phyloP scores from a whole-genome alignment of 1,139 yeast genomes.

The Neolecta irregularis region DNA sequence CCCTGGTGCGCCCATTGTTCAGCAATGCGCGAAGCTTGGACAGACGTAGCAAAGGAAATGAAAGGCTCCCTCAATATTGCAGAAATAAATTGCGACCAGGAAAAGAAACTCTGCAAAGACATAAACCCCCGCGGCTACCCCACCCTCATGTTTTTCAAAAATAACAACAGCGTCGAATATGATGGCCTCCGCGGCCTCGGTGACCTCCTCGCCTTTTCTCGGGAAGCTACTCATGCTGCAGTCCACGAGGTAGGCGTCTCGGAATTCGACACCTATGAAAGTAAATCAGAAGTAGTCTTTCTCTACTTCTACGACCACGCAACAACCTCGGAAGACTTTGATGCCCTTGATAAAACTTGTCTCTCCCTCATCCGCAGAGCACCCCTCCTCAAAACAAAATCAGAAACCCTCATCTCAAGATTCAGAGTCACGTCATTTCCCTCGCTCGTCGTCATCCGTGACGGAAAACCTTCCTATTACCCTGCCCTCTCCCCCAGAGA shows the following conservation, averaged over 20 bases:
- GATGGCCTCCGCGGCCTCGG: conserved; percentile 24
- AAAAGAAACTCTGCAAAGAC: conserved; percentile 23
- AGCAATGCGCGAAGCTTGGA: conserved; percentile 27
- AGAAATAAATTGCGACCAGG: conserved; percentile 28
- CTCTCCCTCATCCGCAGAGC: conserved; percentile 24
- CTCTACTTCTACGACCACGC: conserved; percentile 27
- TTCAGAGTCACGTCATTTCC: conserved; percentile 23
- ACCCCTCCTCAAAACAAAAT: conserved; percentile 23
- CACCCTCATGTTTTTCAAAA: conserved; percentile 22
- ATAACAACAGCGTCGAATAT: conserved; percentile 22
- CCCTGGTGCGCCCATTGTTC: conserved; percentile 28
- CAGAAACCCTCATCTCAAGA: conserved; percentile 20
- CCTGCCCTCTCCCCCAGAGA: conserved; percentile 24
- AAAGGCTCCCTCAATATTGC: conserved; percentile 26
- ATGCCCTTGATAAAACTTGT: conserved; percentile 25
- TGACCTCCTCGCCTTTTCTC: conserved; percentile 23
- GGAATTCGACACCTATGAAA: conserved; percentile 18
- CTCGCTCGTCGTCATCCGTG: conserved; percentile 23
- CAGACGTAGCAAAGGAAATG: conserved; percentile 22
- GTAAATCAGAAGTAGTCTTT: conserved; percentile 20
- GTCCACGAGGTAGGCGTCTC: conserved; percentile 20
- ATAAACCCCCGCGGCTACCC: conserved; percentile 23
- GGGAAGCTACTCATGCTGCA: conserved; percentile 21
- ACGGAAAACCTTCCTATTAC: conserved; percentile 20
- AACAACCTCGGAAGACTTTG: conserved; percentile 28